Percentiles rank a stretch among this genome's conserved stretches.
Evolutionary conservation across 2,329 filamentous ascomycete species (phyloP).

Genomic region (Monilinia polystroma): DNA sequence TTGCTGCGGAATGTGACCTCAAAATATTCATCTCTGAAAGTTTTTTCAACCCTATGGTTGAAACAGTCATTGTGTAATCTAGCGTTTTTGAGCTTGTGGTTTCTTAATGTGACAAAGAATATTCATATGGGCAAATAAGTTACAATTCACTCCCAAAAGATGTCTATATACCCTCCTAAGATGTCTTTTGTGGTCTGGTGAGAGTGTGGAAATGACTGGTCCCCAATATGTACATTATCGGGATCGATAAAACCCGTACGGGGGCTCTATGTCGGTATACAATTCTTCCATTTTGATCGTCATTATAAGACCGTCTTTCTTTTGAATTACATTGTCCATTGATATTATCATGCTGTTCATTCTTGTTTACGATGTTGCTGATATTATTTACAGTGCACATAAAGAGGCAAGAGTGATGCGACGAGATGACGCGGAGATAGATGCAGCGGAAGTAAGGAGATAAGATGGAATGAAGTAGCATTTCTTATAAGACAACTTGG

Average conservation of each 20-base stretch:
- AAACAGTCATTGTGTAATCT: background rate
- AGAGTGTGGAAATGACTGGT: background rate
- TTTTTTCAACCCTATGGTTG: no score
- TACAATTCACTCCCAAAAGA: background rate
- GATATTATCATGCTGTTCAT: background rate
- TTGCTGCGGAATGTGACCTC: background rate
- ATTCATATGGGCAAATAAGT: no score
- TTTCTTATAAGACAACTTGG: background rate
- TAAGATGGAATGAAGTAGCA: background rate
- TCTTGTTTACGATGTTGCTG: background rate
- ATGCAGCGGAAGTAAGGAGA: background rate
- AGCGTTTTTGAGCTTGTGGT: background rate
- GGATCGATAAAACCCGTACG: background rate
- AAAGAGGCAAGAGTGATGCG: background rate
- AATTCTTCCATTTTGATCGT: background rate
- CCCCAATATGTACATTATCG: background rate
- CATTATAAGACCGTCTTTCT: background rate
- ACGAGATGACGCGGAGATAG: no score
- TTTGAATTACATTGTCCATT: background rate
- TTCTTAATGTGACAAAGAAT: no score
- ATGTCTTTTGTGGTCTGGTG: no score
- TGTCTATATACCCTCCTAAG: background rate
- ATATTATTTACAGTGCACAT: background rate
- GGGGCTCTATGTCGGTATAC: no score
- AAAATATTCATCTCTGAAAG: background rate